Base-by-base conservation (phyloP, 768 basidiomycete species). In the Sporobolomyces roseus region DNA sequence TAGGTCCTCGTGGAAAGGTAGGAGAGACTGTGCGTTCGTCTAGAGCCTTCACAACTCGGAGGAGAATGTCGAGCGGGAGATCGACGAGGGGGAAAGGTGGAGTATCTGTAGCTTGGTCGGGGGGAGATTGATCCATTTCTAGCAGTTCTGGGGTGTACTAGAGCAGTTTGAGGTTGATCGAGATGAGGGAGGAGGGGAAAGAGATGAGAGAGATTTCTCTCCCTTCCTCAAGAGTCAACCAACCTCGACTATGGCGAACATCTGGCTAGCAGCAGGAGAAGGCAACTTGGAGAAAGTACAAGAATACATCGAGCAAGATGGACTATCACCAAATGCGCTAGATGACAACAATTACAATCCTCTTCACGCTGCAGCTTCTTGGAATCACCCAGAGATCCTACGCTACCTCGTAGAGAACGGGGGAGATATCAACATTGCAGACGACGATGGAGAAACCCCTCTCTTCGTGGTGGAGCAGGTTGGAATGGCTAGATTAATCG, bases 401-500 rank as follows among this genome's bases (percentile, higher is more conserved):
- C 72, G 73, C 14, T 80, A 79, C 74, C 78, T 82, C 16, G 59
- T 81, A 38, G 70, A 75, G 12, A 74, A 73, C 16, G 79, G 80
- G 13, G 81, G 80, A 21, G 75, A 81, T 63, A 79, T 80, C 74
- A 82, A 82, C 72, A 61, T 80, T 17, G 53, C 73, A 0, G 81
- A 82, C 70, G 77, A 75, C 29, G 81, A 82, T 63, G 79, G 80
- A n/a, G 81, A 82, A 35, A 80, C 80, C 3, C 80, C 80, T 12
- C 70, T 82, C 25, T 82, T 77, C 74, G 79, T 79, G 13, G 80
- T 79, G 4, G 81, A 82, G 68, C 74, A 54, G 17, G 69, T 80
- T 9, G 77, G 78, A 23, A 77, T 77, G 30, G 79, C 80, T 12
- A 58, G 70, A 41, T 77, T 76, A 48, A 64, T 81, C 56, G 71